A percentile compares a stretch with the other conserved stretches of the same genome.
These are phyloP conservation scores for Ramaria sp. DNA, from an alignment of 768 basidiomycete genomes.

Conservation along the genomic window DNA sequence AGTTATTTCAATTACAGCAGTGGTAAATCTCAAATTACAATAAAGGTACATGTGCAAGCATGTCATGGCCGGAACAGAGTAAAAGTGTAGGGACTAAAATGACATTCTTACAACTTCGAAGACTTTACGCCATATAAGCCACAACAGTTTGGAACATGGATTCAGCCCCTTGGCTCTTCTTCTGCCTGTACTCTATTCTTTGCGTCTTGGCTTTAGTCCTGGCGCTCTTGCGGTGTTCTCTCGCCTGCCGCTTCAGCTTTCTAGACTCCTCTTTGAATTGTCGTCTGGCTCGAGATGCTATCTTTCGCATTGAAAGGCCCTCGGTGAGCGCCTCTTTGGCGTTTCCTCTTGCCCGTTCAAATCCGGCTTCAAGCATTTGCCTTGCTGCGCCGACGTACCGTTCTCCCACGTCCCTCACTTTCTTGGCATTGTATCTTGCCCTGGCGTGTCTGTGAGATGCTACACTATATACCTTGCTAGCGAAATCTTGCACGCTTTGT, in stretches of 20 bases:
- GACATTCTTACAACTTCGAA: too few relatives aligned
- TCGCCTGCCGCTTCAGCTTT: neutral
- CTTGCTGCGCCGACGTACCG: neutral
- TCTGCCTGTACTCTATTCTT: neutral
- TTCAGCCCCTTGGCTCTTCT: neutral
- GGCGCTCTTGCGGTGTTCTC: neutral
- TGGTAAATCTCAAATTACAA: too few relatives aligned
- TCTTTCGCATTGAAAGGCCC: neutral
- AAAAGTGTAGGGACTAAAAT: too few relatives aligned
- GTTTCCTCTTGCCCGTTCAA: conserved; percentile 5
- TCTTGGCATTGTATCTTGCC: neutral
- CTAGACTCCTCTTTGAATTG: neutral
- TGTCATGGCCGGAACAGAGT: too few relatives aligned
- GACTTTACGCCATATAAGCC: neutral
- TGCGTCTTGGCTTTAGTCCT: neutral
- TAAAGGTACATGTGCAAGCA: too few relatives aligned
- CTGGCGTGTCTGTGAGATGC: conserved; percentile 3
- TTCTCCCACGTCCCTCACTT: conserved; percentile 1
- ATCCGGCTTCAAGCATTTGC: neutral
- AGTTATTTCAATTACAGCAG: too few relatives aligned
- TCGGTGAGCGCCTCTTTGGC: neutral
- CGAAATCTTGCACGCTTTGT: conserved; percentile 4
- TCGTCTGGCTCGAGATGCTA: neutral
- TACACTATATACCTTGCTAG: conserved; percentile 2
- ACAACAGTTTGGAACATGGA: neutral